Percentiles rank a stretch among this genome's conserved stretches.
These are phyloP conservation scores for Aegilops tauschii DNA, from an alignment of 176 grass and related monocot species.

Conservation along the genomic window DNA sequence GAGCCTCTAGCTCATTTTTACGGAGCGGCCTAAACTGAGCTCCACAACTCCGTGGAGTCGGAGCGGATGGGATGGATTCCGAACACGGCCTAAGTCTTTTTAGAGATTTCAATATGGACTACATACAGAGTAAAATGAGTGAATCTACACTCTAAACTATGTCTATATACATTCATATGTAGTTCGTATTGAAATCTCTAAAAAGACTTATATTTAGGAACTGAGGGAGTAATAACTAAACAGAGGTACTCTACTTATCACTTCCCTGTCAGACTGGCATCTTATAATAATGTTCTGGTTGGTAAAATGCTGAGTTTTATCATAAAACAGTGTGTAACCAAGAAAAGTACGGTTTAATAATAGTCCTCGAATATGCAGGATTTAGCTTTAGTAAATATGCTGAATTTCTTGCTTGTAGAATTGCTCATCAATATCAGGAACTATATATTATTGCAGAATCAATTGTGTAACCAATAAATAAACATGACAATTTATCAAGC, in stretches of 20 bases:
- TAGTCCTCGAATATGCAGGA: background rate
- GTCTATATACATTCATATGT: too few species aligned
- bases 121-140: too few species aligned
- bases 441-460: background rate
- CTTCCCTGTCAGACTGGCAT: background rate
- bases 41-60: too few species aligned
- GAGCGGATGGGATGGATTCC: too few species aligned
- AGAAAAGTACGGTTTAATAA: background rate
- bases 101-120: too few species aligned
- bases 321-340: background rate
- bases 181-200: too few species aligned
- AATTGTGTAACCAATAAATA: background rate
- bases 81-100: too few species aligned
- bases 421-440: background rate
- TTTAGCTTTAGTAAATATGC: background rate
- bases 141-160: too few species aligned
- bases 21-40: too few species aligned
- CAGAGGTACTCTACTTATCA: background rate
- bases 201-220: too few species aligned
- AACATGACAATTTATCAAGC: background rate
- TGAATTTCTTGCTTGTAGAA: background rate
- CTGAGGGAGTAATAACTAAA: background rate
- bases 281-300: background rate
- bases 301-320: background rate
- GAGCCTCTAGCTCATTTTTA: too few species aligned